Evolutionary conservation across 495 filamentous ascomycete genomes (phyloP).

Genomic region (Parmelia sp.): DNA sequence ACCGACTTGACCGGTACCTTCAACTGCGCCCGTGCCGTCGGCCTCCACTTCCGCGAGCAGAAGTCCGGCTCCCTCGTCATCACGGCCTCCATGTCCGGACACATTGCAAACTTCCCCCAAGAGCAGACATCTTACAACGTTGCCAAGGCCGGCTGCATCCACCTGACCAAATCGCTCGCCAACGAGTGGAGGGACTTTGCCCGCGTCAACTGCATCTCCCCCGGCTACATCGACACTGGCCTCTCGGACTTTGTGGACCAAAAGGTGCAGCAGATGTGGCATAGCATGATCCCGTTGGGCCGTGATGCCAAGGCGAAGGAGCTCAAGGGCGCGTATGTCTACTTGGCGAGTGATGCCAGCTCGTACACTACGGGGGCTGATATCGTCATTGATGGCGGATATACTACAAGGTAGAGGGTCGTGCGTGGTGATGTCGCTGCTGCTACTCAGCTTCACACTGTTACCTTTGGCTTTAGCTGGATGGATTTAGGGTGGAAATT

Average conservation of each 20-base stretch:
- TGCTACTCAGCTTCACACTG: background rate
- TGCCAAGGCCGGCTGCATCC: conserved; percentile 58
- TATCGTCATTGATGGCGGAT: conserved; percentile 64
- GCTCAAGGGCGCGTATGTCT: conserved; percentile 78
- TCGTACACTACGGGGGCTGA: conserved; percentile 81
- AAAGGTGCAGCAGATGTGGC: conserved; percentile 67
- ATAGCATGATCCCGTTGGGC: conserved; percentile 70
- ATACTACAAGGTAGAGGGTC: conserved; percentile 15
- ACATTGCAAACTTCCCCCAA: conserved; percentile 72
- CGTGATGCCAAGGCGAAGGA: conserved; percentile 71
- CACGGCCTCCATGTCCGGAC: conserved; percentile 62
- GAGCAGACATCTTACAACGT: conserved; percentile 79
- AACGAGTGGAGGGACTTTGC: conserved; percentile 78
- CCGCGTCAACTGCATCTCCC: conserved; percentile 65
- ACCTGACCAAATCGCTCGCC: conserved; percentile 54
- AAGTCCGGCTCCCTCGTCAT: conserved; percentile 57
- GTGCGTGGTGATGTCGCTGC: background rate
- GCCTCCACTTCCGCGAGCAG: conserved; percentile 56
- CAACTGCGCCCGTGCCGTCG: conserved; percentile 63
- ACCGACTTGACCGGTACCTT: conserved; percentile 59
- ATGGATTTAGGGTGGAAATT: background rate
- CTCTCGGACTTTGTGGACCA: conserved; percentile 67
- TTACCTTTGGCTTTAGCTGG: no score
- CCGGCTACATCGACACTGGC: conserved; percentile 75
- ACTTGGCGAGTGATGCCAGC: conserved; percentile 66